Percentiles rank a stretch among this genome's conserved stretches.
Conservation (phyloP, 2,329 filamentous ascomycete species). For the Hymenotorrendiella dingleyae region DNA sequence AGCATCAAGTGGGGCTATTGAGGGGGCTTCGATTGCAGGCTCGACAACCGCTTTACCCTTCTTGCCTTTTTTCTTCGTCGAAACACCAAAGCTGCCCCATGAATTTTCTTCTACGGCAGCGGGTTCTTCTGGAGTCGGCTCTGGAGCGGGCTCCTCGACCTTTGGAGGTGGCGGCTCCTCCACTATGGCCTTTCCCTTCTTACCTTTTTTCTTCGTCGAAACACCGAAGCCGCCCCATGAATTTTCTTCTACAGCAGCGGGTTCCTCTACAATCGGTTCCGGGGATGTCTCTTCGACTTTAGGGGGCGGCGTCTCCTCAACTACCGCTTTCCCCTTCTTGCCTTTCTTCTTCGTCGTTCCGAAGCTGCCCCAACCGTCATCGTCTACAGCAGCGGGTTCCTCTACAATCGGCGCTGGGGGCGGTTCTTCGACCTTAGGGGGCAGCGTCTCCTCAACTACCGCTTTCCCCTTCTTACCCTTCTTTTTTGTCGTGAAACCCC, state of each 20-base stretch:
- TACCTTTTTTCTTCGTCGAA: constrained; percentile 30
- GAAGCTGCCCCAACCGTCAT: constrained; percentile 11
- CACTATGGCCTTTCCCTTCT: constrained; percentile 33
- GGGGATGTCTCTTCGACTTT: constrained; percentile 30
- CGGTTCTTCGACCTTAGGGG: constrained; percentile 7
- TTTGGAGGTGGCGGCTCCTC: constrained; percentile 33
- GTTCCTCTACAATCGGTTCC: constrained; percentile 25
- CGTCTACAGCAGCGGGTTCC: constrained; percentile 28
- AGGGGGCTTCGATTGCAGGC: constrained; percentile 29
- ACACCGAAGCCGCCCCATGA: constrained; percentile 45
- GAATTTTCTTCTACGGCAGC: too few relatives aligned
- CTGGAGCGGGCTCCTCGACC: too few relatives aligned
- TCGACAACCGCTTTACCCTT: constrained; percentile 42
- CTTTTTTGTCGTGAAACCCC: constrained; percentile 28
- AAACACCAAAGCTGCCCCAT: constrained; percentile 43
- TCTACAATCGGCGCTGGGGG: constrained; percentile 23
- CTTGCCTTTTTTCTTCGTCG: constrained; percentile 54
- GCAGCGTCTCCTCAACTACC: constrained; percentile 2
- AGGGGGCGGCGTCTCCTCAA: constrained; percentile 27
- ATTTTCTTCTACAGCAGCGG: too few relatives aligned
- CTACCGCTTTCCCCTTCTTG: constrained; percentile 38
- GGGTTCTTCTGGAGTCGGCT: too few relatives aligned
- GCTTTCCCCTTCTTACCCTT: constrained; percentile 36
- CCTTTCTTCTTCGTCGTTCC: constrained; percentile 30
- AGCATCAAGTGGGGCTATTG: constrained; percentile 39